Evolutionary conservation across 2,329 filamentous ascomycete species (phyloP).

Genomic region (Metarhizium anisopliae): DNA sequence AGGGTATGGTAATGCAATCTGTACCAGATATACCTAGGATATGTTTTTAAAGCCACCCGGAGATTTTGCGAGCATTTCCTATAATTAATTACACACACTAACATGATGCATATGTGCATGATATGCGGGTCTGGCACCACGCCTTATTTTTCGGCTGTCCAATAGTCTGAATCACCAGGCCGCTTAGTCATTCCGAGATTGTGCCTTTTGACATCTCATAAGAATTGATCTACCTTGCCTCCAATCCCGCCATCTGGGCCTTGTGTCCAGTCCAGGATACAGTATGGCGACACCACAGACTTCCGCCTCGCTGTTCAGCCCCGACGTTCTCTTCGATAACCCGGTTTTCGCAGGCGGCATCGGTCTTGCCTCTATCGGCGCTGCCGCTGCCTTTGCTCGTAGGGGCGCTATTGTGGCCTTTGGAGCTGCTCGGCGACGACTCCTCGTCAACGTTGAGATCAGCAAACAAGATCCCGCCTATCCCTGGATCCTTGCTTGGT

Average conservation of each 20-base stretch:
- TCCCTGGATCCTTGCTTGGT: slow-evolving; percentile 89
- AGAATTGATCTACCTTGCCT: not conserved
- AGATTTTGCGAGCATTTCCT: too few species aligned
- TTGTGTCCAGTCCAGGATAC: not conserved
- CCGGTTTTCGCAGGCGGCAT: slow-evolving; percentile 66
- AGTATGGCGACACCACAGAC: slow-evolving; percentile 23
- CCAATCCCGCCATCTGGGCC: not conserved
- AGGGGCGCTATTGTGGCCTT: slow-evolving; percentile 64
- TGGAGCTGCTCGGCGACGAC: slow-evolving; percentile 68
- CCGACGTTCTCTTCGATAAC: slow-evolving; percentile 54
- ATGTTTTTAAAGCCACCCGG: too few species aligned
- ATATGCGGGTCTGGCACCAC: too few species aligned
- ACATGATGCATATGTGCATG: too few species aligned
- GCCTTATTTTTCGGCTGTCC: too few species aligned
- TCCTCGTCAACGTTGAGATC: slow-evolving; percentile 94
- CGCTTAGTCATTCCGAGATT: not conserved
- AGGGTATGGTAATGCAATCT: too few species aligned
- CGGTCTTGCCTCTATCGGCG: slow-evolving; percentile 82
- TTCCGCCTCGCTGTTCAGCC: slow-evolving; percentile 29
- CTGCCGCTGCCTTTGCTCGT: slow-evolving; percentile 70
- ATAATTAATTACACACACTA: too few species aligned
- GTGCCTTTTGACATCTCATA: not conserved
- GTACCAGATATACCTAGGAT: too few species aligned
- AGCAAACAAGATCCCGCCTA: slow-evolving; percentile 90
- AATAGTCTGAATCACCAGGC: not conserved